phyloP scores from a whole-genome alignment of 495 filamentous ascomycete species.

The Hypoxylon perforatum region DNA sequence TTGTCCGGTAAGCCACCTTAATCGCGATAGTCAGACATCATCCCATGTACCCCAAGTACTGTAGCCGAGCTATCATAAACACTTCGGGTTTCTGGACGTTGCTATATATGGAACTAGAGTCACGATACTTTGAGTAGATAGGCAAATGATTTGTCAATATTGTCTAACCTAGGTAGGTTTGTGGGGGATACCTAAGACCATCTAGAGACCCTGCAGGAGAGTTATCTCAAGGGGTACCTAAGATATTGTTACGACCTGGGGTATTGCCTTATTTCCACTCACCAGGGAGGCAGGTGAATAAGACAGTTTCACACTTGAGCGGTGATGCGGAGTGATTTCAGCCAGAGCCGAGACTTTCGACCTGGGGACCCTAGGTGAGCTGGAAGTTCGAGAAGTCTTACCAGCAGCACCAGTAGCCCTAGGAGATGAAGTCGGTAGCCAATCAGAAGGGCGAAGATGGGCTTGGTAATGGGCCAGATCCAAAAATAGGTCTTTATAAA shows the following conservation, averaged over 20 bases:
- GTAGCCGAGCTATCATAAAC: neutral
- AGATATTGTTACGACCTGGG: conserved; percentile 11
- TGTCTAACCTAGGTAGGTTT: no score
- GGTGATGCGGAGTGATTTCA: conserved; percentile 8
- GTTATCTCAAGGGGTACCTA: neutral
- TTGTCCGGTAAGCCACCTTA: conserved; percentile 15
- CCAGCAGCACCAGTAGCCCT: conserved; percentile 36
- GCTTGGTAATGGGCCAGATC: conserved; percentile 33
- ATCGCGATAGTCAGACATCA: no score
- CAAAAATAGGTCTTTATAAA: conserved; percentile 44
- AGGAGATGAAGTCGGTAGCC: conserved; percentile 30
- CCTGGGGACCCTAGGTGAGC: neutral
- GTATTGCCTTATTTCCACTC: conserved; percentile 3
- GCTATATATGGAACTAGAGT: conserved; percentile 3
- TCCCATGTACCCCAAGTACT: neutral
- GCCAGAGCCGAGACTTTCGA: conserved; percentile 2
- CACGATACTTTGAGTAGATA: conserved; percentile 2
- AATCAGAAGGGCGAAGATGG: conserved; percentile 14
- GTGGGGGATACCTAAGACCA: conserved; percentile 19
- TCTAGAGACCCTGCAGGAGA: conserved; percentile 14
- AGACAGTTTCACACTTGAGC: neutral
- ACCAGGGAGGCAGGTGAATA: conserved; percentile 21
- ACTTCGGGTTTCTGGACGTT: neutral
- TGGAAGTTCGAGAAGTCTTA: conserved; percentile 34
- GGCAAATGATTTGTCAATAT: conserved; percentile 25